Evolutionary conservation across 257 asterid species (phyloP).

Genomic region (Solanum bukasovii): DNA sequence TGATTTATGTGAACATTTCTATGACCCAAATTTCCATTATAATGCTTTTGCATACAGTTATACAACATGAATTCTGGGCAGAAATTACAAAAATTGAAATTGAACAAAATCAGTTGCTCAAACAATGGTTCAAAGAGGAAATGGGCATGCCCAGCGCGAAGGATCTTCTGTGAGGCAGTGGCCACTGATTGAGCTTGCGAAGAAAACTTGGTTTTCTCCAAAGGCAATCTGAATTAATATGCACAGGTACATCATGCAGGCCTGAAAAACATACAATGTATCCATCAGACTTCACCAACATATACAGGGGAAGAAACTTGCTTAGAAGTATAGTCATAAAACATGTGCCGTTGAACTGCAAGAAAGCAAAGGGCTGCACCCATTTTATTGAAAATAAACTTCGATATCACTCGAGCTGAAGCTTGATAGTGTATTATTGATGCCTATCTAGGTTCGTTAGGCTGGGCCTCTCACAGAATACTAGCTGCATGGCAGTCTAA

Average conservation of each 20-base stretch:
- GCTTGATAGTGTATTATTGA: neutral
- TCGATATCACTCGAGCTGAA: neutral
- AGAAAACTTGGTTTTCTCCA: neutral
- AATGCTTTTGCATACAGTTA: neutral
- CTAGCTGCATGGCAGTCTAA: neutral
- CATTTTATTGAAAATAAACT: neutral
- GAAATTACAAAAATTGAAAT: neutral
- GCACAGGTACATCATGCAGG: neutral
- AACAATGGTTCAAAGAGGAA: neutral
- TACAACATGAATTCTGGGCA: neutral
- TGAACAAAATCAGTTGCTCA: neutral
- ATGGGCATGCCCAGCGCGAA: neutral
- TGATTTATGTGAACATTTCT: neutral
- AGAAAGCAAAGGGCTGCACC: neutral
- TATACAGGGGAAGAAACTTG: neutral
- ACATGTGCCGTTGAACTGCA: neutral
- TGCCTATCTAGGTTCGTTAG: neutral
- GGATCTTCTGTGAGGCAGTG: neutral
- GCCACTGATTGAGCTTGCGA: neutral
- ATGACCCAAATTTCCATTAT: neutral
- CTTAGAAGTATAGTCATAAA: neutral
- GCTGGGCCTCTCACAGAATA: neutral
- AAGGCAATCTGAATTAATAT: neutral
- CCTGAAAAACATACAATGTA: neutral
- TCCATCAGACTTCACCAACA: neutral